phyloP scores from a whole-genome alignment of 2,329 filamentous ascomycete genomes.

The Cercospora sp. region DNA sequence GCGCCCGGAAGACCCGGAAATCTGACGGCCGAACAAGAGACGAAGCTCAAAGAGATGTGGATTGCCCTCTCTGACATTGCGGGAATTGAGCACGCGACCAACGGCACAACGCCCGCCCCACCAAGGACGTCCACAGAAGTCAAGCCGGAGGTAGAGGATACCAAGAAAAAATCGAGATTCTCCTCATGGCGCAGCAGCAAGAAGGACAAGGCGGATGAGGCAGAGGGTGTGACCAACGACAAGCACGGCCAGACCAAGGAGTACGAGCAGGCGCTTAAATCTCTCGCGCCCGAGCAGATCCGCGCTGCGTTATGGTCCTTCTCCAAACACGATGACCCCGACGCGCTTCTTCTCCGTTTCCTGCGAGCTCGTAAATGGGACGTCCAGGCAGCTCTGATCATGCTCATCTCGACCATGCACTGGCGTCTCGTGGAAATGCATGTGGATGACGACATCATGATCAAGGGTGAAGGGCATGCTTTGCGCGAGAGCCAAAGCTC shows the following conservation, averaged over 20 bases:
- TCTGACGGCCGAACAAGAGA: constrained; percentile 84
- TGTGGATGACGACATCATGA: constrained; percentile 86
- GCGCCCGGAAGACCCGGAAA: constrained; percentile 77
- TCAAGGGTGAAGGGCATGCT: constrained; percentile 70
- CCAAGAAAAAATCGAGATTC: constrained; percentile 73
- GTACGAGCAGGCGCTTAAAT: constrained; percentile 78
- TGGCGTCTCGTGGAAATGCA: constrained; percentile 84
- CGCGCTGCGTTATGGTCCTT: constrained; percentile 84
- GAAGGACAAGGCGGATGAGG: constrained; percentile 57
- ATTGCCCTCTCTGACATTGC: constrained; percentile 71
- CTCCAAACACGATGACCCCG: constrained; percentile 93
- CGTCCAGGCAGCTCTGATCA: constrained; percentile 85
- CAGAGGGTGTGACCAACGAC: constrained; percentile 65
- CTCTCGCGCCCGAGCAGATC: constrained; percentile 74
- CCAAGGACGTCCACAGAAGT: constrained; percentile 19
- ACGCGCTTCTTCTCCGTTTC: constrained; percentile 79
- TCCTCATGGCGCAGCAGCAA: constrained; percentile 69
- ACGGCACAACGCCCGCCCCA: constrained; percentile 28
- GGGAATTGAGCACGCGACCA: constrained; percentile 53
- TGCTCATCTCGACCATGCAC: constrained; percentile 91
- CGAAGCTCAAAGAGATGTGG: constrained; percentile 89
- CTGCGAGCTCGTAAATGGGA: constrained; percentile 94
- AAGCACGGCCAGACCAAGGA: constrained; percentile 91
- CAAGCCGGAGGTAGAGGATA: constrained; percentile 33
- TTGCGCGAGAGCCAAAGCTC: constrained; percentile 59